Evolutionary conservation across 208 protist species (phyloP).

Genomic region (Angomonas deanei): DNA sequence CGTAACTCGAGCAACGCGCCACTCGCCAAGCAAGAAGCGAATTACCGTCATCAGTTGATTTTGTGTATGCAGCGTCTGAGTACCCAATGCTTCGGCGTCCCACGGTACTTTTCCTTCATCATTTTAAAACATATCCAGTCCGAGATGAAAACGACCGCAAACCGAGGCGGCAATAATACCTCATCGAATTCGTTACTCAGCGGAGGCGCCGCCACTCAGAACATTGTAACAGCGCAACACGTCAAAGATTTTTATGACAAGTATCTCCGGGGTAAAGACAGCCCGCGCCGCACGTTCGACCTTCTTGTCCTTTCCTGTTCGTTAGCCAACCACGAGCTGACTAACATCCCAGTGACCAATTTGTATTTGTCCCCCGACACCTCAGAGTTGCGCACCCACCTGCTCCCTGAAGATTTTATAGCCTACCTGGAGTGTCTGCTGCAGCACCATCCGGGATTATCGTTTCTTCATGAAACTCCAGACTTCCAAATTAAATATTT

Average conservation of each 20-base stretch:
- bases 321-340: not conserved
- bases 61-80: slow-evolving; percentile 69
- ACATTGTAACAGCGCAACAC: slow-evolving; percentile 47
- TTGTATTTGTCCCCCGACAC: not conserved
- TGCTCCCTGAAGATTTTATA: slow-evolving; percentile 73
- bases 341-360: slow-evolving; percentile 1
- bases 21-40: slow-evolving; percentile 46
- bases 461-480: slow-evolving; percentile 89
- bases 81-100: slow-evolving; percentile 74
- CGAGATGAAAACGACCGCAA: slow-evolving; percentile 14
- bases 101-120: slow-evolving; percentile 78
- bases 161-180: not conserved
- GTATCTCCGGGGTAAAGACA: slow-evolving; percentile 60
- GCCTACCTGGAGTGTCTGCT: slow-evolving; percentile 77
- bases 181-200: slow-evolving; percentile 21
- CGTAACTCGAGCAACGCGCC: slow-evolving; percentile 11
- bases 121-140: slow-evolving; percentile 51
- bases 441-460: slow-evolving; percentile 87
- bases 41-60: slow-evolving; percentile 52
- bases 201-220: slow-evolving; percentile 3
- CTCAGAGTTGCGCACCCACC: slow-evolving; percentile 25
- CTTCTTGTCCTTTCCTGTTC: slow-evolving; percentile 59
- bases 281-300: slow-evolving; percentile 73
- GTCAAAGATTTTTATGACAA: slow-evolving; percentile 77
- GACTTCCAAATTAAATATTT: slow-evolving; percentile 94